Conservation (phyloP, 495 filamentous ascomycete genomes). For the Xylaria nigripes region DNA sequence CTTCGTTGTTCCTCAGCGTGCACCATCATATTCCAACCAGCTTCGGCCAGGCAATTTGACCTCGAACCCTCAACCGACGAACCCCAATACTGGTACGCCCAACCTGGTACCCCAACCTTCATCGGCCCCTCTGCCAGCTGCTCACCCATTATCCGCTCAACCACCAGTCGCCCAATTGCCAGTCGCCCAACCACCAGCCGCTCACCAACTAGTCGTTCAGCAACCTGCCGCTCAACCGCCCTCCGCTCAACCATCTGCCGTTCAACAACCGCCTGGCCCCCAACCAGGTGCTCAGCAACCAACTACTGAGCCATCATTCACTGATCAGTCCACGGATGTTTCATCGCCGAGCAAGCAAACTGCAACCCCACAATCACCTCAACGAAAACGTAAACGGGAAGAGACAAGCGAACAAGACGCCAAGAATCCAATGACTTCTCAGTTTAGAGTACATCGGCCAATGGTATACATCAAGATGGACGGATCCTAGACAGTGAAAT, state of each 20-base stretch:
- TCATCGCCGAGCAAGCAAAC: neutral
- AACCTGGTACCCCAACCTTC: neutral
- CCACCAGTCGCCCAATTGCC: neutral
- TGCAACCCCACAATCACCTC: neutral
- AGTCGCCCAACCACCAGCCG: neutral
- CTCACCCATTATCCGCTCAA: neutral
- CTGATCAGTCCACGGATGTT: neutral
- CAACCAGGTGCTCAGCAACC: no score
- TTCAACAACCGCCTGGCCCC: no score
- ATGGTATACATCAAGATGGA: neutral
- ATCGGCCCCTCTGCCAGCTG: neutral
- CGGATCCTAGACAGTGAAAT: neutral
- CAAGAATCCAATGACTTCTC: neutral
- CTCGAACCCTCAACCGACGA: neutral
- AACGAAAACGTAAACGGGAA: conserved; percentile 1
- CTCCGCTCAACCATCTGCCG: neutral
- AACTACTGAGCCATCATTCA: no score
- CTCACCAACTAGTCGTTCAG: neutral
- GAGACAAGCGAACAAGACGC: neutral
- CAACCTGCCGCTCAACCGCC: neutral
- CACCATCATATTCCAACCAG: neutral
- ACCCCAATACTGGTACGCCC: neutral
- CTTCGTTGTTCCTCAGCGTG: neutral
- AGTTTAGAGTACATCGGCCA: neutral
- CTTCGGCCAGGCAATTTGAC: neutral